Evolutionary conservation across 2,329 filamentous ascomycete species (phyloP).

Genomic region (Scedosporium apiospermum): DNA sequence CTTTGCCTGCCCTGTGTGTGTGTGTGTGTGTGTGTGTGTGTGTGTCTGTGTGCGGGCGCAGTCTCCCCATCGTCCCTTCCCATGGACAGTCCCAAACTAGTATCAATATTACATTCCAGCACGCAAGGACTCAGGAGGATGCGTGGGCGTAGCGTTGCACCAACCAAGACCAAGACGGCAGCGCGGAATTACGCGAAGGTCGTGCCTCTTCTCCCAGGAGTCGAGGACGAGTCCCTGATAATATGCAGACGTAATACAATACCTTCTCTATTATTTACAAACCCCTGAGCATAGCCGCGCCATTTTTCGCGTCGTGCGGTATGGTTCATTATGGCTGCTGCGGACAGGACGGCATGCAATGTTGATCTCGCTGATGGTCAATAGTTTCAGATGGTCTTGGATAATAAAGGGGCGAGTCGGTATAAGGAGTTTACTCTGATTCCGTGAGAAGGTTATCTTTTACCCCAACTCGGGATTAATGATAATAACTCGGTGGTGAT

Average conservation of each 20-base stretch:
- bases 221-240: too few species aligned
- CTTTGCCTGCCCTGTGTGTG: too few species aligned
- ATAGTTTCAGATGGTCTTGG: neutral
- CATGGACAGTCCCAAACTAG: too few species aligned
- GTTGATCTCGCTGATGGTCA: neutral
- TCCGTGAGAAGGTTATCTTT: neutral
- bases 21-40: too few species aligned
- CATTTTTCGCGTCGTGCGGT: neutral
- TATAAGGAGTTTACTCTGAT: neutral
- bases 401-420: neutral
- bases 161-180: neutral
- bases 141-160: neutral
- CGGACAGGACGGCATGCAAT: neutral
- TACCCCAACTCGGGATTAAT: neutral
- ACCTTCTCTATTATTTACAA: neutral
- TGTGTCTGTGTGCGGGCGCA: too few species aligned
- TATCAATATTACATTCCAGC: too few species aligned
- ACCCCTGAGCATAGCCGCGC: neutral
- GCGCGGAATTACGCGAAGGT: neutral
- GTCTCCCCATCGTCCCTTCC: too few species aligned
- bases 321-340: neutral
- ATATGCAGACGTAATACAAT: neutral
- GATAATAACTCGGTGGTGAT: neutral
- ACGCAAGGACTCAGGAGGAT: neutral
- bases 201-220: too few species aligned